Percentiles rank a stretch among this genome's conserved stretches.
These are phyloP conservation scores for Aschersonia sp. DNA, from an alignment of 2,329 filamentous ascomycete genomes.

Conservation along the genomic window DNA sequence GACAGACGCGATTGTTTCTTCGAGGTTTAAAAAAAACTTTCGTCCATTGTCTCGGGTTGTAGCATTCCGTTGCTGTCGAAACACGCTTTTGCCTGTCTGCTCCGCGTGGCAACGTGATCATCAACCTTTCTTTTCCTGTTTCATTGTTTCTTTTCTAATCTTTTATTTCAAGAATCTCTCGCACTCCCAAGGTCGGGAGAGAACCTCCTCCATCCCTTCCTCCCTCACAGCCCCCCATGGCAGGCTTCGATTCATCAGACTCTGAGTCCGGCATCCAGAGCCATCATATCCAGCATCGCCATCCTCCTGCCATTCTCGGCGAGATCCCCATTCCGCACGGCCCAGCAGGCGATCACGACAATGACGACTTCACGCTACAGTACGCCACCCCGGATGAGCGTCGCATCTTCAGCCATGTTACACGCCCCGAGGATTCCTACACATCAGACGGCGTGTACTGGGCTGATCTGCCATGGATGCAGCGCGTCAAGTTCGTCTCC, in stretches of 20 bases:
- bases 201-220: background rate
- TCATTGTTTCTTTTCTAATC: no score
- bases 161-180: background rate
- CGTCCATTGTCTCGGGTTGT: no score
- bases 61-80: no score
- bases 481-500: constrained; percentile 64
- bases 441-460: constrained; percentile 75
- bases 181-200: background rate
- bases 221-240: background rate
- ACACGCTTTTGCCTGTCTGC: no score
- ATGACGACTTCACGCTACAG: constrained; percentile 28
- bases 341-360: constrained; percentile 30
- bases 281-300: constrained; percentile 6
- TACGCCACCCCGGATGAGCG: constrained; percentile 34
- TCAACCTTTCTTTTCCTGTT: no score
- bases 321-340: constrained; percentile 41
- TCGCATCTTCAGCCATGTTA: constrained; percentile 60
- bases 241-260: background rate
- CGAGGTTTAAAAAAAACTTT: no score
- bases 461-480: constrained; percentile 63
- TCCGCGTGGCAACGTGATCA: no score
- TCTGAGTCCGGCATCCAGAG: background rate
- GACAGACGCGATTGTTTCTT: no score
- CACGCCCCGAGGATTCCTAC: constrained; percentile 82
- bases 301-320: constrained; percentile 25